Percentiles rank a stretch among this genome's conserved stretches.
Conservation (phyloP, 345 rosid species). For the Lepidium didymum region DNA sequence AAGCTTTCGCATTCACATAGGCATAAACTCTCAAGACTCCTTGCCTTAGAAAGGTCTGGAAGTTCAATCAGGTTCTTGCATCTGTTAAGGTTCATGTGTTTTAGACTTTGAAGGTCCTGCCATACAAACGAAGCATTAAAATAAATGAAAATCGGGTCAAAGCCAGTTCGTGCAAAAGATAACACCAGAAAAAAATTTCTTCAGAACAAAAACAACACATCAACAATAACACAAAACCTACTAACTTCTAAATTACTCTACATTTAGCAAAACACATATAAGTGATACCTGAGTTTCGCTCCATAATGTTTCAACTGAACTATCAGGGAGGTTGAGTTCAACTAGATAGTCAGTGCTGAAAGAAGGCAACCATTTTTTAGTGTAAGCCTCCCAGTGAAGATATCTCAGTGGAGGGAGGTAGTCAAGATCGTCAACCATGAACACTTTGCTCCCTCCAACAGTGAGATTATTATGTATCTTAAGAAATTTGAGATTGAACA, state of each 20-base stretch:
- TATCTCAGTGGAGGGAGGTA: conserved; percentile 11
- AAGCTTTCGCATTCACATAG: conserved; percentile 11
- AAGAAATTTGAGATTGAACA: conserved; percentile 10
- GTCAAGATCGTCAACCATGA: neutral
- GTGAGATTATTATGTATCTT: neutral
- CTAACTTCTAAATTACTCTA: neutral
- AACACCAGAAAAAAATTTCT: too few relatives aligned
- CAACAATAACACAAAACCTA: neutral
- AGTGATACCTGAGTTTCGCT: conserved; percentile 7
- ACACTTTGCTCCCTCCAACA: neutral
- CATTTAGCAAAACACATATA: neutral
- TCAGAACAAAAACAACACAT: neutral
- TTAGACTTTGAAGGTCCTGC: conserved; percentile 14
- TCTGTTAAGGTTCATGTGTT: conserved; percentile 12
- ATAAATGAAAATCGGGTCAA: neutral
- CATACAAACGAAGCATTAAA: neutral
- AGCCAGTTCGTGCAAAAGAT: neutral
- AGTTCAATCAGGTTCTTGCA: conserved; percentile 8
- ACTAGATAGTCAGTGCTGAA: conserved; percentile 6
- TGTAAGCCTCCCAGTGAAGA: conserved; percentile 23
- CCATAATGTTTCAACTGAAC: conserved; percentile 15
- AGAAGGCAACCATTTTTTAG: conserved; percentile 4
- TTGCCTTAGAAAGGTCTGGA: conserved; percentile 21
- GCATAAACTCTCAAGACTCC: neutral
- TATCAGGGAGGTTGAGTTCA: conserved; percentile 8